Percentiles rank a stretch among this genome's conserved stretches.
Evolutionary conservation across 306 rosid genomes (phyloP).

Genomic region (Cucurbita argyrosperma): DNA sequence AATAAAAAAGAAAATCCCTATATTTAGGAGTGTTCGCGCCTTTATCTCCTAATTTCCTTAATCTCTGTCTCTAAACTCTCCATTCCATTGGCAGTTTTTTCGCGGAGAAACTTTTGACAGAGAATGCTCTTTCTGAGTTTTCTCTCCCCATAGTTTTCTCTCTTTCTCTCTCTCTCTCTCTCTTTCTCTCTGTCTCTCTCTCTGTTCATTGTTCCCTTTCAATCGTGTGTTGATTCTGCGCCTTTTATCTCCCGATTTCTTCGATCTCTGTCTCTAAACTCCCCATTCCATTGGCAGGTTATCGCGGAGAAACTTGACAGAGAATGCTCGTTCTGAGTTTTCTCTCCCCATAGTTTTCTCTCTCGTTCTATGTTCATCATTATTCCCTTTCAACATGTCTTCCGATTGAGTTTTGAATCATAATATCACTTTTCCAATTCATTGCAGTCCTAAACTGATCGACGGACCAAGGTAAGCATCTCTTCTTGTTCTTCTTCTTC

Average conservation of each 20-base stretch:
- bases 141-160: not conserved
- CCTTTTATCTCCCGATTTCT: not conserved
- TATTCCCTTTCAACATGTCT: not conserved
- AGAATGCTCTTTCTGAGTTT: not conserved
- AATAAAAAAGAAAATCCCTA: not conserved
- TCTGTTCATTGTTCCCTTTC: not conserved
- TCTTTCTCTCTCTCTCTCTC: not conserved
- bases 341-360: not conserved
- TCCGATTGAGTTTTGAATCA: not conserved
- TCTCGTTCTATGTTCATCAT: not conserved
- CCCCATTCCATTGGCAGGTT: conserved; percentile 1
- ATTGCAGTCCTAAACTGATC: not conserved
- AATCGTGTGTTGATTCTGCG: too few species aligned
- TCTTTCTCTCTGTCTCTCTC: too few species aligned
- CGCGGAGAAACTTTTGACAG: conserved; percentile 7
- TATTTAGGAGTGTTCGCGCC: not conserved
- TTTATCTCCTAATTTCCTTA: not conserved
- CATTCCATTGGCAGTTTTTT: conserved; percentile 2
- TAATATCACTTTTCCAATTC: not conserved
- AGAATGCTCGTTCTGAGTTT: not conserved
- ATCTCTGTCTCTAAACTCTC: not conserved
- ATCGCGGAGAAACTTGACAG: conserved; percentile 1
- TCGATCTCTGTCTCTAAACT: not conserved
- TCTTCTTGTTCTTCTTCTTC: too few species aligned
- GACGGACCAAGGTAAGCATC: not conserved